Conservation (phyloP, 1,284 basidiomycete genomes). For the Puccinia triticina region DNA sequence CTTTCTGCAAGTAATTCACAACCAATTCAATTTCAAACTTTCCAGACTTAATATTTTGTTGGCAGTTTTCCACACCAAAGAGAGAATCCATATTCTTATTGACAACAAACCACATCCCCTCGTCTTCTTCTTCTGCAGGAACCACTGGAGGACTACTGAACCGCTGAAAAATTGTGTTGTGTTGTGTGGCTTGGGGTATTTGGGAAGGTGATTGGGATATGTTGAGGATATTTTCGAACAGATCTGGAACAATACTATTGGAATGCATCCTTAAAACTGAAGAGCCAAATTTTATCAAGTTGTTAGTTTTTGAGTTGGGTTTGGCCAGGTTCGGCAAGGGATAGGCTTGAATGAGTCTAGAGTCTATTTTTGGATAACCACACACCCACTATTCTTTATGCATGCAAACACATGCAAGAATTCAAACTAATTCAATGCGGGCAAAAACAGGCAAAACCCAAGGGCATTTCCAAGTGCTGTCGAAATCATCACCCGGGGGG, state of each 20-base stretch:
- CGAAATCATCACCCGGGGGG: no score
- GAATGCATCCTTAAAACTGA: background rate
- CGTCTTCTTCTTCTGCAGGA: constrained; percentile 16
- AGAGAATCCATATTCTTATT: constrained; percentile 22
- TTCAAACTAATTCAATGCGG: no score
- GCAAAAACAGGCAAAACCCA: no score
- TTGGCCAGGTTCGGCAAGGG: no score
- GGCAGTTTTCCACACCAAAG: constrained; percentile 20
- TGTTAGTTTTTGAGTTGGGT: background rate
- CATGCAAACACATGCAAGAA: no score
- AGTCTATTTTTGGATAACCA: no score
- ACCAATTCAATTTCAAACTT: constrained; percentile 13
- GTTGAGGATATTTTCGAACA: background rate
- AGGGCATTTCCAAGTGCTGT: no score
- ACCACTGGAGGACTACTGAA: constrained; percentile 1
- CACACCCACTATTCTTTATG: no score
- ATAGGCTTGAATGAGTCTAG: no score
- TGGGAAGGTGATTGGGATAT: background rate
- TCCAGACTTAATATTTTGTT: background rate
- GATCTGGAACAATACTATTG: background rate
- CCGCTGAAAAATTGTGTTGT: background rate
- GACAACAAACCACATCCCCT: constrained; percentile 26
- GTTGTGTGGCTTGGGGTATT: constrained; percentile 2
- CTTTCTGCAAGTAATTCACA: constrained; percentile 19
- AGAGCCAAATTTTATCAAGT: background rate